phyloP scores from a whole-genome alignment of 768 basidiomycete species.

The Antrodiella citrinella region DNA sequence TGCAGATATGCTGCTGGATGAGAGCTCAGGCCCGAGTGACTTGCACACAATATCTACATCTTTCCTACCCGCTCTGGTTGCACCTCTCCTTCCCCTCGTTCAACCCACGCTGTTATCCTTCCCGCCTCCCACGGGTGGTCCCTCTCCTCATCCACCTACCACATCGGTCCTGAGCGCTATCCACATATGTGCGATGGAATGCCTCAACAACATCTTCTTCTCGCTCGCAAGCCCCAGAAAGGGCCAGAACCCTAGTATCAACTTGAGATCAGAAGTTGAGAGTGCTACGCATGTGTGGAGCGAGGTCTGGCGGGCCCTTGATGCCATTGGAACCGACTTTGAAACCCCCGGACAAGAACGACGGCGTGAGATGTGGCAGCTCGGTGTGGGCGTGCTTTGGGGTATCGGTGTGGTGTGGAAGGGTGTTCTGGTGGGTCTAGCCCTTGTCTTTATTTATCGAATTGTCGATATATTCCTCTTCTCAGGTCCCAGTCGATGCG shows the following conservation, averaged over 20 bases:
- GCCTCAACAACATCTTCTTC: slow-evolving; percentile 83
- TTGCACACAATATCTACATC: slow-evolving; percentile 1
- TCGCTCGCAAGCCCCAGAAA: slow-evolving; percentile 46
- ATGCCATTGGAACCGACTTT: slow-evolving; percentile 49
- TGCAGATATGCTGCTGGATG: background rate
- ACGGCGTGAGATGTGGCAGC: slow-evolving; percentile 69
- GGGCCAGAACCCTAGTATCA: background rate
- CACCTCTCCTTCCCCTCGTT: slow-evolving; percentile 59
- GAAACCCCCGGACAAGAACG: slow-evolving; percentile 55
- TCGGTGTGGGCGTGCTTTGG: slow-evolving; percentile 80
- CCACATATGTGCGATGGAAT: slow-evolving; percentile 81
- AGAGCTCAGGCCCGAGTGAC: background rate
- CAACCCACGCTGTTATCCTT: slow-evolving; percentile 79
- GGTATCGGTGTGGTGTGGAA: slow-evolving; percentile 76
- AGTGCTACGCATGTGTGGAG: slow-evolving; percentile 43
- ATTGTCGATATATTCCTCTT: background rate
- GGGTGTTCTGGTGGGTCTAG: slow-evolving; percentile 44
- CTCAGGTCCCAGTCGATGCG: slow-evolving; percentile 47
- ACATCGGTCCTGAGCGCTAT: slow-evolving; percentile 80
- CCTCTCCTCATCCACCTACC: slow-evolving; percentile 79
- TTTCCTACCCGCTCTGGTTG: slow-evolving; percentile 43
- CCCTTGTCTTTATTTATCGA: background rate
- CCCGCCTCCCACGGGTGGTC: slow-evolving; percentile 49
- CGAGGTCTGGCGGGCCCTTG: slow-evolving; percentile 55
- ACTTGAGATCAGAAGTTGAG: background rate